Evolutionary conservation across 257 asterid genomes (phyloP), one percentile per base, ranked within the genome.

Genomic region (Ilex aquifolium): DNA sequence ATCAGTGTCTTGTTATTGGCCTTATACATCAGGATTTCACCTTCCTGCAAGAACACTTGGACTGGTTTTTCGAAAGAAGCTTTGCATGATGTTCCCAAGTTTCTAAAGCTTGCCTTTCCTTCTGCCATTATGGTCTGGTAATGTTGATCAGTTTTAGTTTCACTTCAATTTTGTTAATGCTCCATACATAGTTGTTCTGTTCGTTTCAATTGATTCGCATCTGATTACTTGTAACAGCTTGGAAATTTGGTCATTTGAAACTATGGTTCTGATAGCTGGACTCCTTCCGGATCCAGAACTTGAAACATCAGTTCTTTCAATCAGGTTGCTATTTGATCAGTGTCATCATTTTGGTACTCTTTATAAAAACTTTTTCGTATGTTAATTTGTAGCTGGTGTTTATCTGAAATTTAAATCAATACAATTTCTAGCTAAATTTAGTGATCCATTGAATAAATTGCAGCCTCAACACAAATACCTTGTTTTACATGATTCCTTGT

Each of bases 121-220:
- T 72, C 76, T 6, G 69, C 61, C 17, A 65, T 51, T 7, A 66
- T 72, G 76, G 52, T 66, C 50, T 65, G 72, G 76, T 65, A 54
- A 56, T 60, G 0, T 14, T 44, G 1, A 4, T 42, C 21, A 46
- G 30, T 21, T 21, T 21, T 21, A 21, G 27, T 21, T 21, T 21
- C 27, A 21, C 27, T 21, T 21, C 1, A 21, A 21, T 21, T 21
- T 21, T 21, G 27, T 13, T 66, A 30, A 3, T 50, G 17, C 5
- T 63, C 21, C 5, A 40, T 36, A 15, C 11, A 21, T 4, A 40
- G 56, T n/a, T 21, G 27, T 21, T 21, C 27, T 21, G 27, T 21
- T 21, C 27, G 27, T 44, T 16, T n/a, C 13, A 1, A 10, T 40
- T 9, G 1, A 30, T 56, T 15, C 16, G 36, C 27, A 21, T 21